Evolutionary conservation across 176 grass and related monocot genomes (phyloP).

Genomic region (Tuctoria greenei): DNA sequence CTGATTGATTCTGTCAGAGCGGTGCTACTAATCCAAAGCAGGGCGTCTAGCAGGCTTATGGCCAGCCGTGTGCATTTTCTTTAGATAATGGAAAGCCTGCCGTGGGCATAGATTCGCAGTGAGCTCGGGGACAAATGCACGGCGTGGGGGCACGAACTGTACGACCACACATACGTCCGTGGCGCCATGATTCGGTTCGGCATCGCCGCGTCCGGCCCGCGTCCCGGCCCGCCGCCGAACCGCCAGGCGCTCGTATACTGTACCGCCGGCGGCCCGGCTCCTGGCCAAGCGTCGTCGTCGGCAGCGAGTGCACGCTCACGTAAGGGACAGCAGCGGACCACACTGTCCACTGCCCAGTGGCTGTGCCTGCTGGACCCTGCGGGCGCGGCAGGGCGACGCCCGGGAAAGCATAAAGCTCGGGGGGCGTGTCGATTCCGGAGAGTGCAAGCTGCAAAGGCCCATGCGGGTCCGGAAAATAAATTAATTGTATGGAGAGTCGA

Average conservation of each 20-base stretch:
- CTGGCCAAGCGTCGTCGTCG: background rate
- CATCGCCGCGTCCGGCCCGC: no score
- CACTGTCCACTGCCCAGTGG: background rate
- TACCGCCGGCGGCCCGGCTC: background rate
- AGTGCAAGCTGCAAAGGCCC: no score
- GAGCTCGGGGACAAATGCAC: background rate
- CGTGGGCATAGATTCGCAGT: background rate
- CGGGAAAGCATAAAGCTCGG: no score
- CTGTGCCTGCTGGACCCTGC: no score
- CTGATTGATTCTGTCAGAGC: background rate
- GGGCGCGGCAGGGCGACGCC: no score
- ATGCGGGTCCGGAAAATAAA: no score
- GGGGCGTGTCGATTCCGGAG: no score
- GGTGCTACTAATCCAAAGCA: background rate
- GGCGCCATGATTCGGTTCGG: constrained; percentile 6
- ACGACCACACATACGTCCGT: background rate
- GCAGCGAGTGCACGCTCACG: background rate
- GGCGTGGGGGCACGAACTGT: background rate
- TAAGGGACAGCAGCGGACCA: background rate
- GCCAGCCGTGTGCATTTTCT: no score
- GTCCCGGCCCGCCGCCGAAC: constrained; percentile 8
- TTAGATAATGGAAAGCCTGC: no score
- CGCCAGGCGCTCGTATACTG: background rate
- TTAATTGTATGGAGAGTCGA: no score
- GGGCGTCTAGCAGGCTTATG: background rate